phyloP scores from a whole-genome alignment of 179 eudicot genomes.

The Gypsophila paniculata region DNA sequence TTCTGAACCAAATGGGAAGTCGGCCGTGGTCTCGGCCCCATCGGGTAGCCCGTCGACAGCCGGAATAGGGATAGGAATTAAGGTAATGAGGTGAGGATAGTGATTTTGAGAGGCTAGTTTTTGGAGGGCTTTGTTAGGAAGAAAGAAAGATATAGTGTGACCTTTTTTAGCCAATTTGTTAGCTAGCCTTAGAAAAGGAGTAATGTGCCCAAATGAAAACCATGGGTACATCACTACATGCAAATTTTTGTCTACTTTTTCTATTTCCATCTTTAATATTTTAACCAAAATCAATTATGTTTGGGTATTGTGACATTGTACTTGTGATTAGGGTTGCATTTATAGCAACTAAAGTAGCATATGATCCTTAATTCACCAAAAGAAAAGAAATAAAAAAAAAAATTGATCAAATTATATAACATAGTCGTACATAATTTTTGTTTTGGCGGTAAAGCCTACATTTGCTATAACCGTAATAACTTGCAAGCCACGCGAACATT shows the following conservation, averaged over 20 bases:
- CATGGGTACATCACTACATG: constrained; percentile 59
- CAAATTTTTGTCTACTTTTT: constrained; percentile 19
- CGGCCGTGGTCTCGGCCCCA: constrained; percentile 46
- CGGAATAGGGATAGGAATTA: constrained; percentile 34
- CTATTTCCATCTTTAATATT: no score
- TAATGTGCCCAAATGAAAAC: constrained; percentile 53
- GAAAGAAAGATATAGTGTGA: constrained; percentile 40
- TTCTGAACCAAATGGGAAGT: constrained; percentile 30
- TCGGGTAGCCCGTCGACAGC: constrained; percentile 33
- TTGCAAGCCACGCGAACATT: no score
- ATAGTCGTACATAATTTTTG: no score
- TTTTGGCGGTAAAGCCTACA: no score
- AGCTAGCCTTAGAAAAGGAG: constrained; percentile 44
- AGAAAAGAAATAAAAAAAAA: no score
- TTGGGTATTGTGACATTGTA: no score
- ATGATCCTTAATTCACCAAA: no score
- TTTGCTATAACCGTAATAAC: no score
- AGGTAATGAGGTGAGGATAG: constrained; percentile 35
- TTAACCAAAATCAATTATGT: no score
- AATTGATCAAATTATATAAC: no score
- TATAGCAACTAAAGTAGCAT: no score
- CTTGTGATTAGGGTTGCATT: no score
- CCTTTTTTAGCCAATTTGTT: constrained; percentile 45
- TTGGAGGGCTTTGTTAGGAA: constrained; percentile 35
- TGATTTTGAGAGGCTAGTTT: constrained; percentile 30